phyloP scores from a whole-genome alignment of 2,329 filamentous ascomycete species.

The Rutstroemia sydowiana region DNA sequence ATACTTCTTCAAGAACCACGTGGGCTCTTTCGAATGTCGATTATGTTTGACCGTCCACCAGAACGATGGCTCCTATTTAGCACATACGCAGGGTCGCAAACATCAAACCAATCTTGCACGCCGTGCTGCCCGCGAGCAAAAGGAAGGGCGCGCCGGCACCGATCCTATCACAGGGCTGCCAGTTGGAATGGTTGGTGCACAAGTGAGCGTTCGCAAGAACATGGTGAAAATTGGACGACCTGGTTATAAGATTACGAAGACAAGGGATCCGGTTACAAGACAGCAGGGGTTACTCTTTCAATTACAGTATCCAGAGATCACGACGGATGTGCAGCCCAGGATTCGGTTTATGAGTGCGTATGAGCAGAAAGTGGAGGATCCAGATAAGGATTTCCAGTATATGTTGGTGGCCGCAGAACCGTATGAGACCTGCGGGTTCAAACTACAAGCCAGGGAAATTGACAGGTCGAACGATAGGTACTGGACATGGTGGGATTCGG shows the following conservation, averaged over 20 bases:
- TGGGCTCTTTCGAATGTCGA: conserved; percentile 95
- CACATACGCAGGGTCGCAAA: conserved; percentile 96
- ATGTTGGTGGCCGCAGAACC: conserved; percentile 91
- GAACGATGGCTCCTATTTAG: conserved; percentile 97
- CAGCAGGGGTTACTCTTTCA: conserved; percentile 94
- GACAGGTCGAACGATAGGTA: conserved; percentile 82
- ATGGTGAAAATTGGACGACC: conserved; percentile 91
- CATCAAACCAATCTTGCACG: conserved; percentile 97
- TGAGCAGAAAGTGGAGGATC: conserved; percentile 90
- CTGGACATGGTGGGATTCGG: conserved; percentile 92
- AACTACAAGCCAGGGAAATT: conserved; percentile 87
- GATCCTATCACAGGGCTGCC: conserved; percentile 64
- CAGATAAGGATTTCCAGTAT: conserved; percentile 92
- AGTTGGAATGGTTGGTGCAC: conserved; percentile 63
- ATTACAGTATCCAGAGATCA: conserved; percentile 89
- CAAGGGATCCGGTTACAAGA: conserved; percentile 77
- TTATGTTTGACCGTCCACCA: conserved; percentile 97
- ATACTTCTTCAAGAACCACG: too few relatives aligned
- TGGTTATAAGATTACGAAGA: conserved; percentile 97
- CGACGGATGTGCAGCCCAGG: conserved; percentile 64
- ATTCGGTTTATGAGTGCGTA: conserved; percentile 98
- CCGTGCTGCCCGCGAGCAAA: conserved; percentile 89
- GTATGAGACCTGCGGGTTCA: conserved; percentile 96
- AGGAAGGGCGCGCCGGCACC: conserved; percentile 65
- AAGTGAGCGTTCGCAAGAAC: conserved; percentile 63